Evolutionary conservation across 2,329 filamentous ascomycete species (phyloP), one percentile per base, ranked within the genome.

Genomic region (Colletotrichum godetiae): DNA sequence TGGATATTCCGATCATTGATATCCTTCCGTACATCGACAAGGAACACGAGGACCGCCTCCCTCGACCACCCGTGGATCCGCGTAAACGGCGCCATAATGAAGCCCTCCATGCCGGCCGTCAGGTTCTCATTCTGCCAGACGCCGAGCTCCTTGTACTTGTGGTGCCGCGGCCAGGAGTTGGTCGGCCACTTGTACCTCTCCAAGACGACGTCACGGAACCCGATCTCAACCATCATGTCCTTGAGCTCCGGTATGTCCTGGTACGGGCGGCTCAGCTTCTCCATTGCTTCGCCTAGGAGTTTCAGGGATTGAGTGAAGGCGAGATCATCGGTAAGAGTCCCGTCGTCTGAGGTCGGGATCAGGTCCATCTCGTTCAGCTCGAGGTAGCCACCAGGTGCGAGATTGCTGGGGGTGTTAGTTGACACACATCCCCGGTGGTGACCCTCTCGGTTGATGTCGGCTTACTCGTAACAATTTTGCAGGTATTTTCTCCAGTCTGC

Each of bases 201-300:
- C 76, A 89, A 84, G 0, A 80, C 79, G 0, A 91, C 85, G 65
- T 89, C 84, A 63, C 84, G 80, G 74, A 91, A 91, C 1, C 89
- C 89, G 7, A 61, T 29, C 3, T 67, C 68, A 12, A 60, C 12
- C 75, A 88, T 79, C 79, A 31, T 79, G 78, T 70, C 82, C 80
- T 24, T 81, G 77, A 15, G 80, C 0, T 85, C 85, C 12, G 85
- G 83, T n/a, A 80, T 75, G 69, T 89, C 79, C 68, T 82, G 82
- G 1, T 53, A 55, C 1, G 78, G 74, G 1, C 82, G 78, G 0
- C 79, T 77, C 6, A 83, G 73, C 4, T 78, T 77, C 2, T 57
- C 70, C 1, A 79, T 79, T 1, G 80, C 77, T 58, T 83, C 75
- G 0, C 81, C 69, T 46, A 83, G 79, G 1, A 77, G 42, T n/a